Percentiles rank a stretch among this genome's conserved stretches.
Conservation (phyloP, 257 asterid genomes). For the Jacaranda mimosifolia region DNA sequence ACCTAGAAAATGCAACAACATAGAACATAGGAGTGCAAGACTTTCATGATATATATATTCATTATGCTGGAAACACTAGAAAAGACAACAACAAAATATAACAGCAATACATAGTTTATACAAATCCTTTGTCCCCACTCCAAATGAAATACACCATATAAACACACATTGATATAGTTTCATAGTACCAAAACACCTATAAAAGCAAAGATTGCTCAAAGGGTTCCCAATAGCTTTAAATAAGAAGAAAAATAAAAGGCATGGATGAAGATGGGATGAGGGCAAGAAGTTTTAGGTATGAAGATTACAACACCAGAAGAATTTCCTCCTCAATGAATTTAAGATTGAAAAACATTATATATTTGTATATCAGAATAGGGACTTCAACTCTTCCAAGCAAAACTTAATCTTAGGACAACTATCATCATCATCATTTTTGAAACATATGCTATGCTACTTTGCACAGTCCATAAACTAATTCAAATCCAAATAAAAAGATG, state of each 20-base stretch:
- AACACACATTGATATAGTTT: constrained; percentile 26
- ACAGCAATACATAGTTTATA: constrained; percentile 31
- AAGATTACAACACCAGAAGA: constrained; percentile 74
- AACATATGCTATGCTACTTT: too few relatives aligned
- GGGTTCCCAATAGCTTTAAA: constrained; percentile 7
- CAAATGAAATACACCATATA: constrained; percentile 39
- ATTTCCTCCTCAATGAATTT: too few relatives aligned
- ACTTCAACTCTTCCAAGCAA: too few relatives aligned
- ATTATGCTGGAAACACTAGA: constrained; percentile 33
- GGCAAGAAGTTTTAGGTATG: constrained; percentile 71
- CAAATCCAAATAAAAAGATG: too few relatives aligned
- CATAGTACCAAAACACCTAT: constrained; percentile 34
- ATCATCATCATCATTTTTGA: too few relatives aligned
- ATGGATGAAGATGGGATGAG: constrained; percentile 59
- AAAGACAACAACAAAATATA: too few relatives aligned
- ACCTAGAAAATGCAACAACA: constrained; percentile 41
- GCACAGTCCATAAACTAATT: too few relatives aligned
- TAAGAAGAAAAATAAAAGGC: constrained; percentile 19
- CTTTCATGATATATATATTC: constrained; percentile 7
- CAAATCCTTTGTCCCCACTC: constrained; percentile 35
- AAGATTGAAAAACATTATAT: too few relatives aligned
- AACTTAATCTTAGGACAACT: too few relatives aligned
- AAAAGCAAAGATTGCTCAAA: constrained; percentile 25
- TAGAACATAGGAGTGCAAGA: constrained; percentile 18
- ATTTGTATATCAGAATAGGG: too few relatives aligned